phyloP scores from a whole-genome alignment of 345 rosid genomes.

The Salix suchowensis region DNA sequence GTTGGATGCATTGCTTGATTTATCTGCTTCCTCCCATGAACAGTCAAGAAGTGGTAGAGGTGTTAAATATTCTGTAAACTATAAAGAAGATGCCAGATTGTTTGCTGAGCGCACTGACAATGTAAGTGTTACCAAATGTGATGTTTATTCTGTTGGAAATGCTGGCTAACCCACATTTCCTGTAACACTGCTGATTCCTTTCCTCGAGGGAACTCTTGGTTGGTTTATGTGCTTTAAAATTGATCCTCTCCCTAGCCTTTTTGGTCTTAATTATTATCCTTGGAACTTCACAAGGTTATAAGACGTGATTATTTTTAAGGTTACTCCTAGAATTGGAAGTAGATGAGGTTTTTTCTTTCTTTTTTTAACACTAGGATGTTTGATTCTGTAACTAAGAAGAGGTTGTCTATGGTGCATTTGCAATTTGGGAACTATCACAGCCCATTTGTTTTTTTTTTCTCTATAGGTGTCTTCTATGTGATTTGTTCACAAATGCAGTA shows the following conservation, averaged over 20 bases:
- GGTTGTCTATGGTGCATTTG: background rate
- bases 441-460: too few relatives aligned
- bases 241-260: background rate
- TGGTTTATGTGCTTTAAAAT: background rate
- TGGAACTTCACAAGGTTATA: too few relatives aligned
- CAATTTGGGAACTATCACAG: too few relatives aligned
- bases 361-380: background rate
- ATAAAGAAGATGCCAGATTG: constrained; percentile 28
- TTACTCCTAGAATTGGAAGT: background rate
- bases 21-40: constrained; percentile 52
- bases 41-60: constrained; percentile 29
- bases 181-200: too few relatives aligned
- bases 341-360: background rate
- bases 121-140: constrained; percentile 45
- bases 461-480: too few relatives aligned
- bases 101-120: constrained; percentile 31
- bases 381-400: background rate
- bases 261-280: background rate
- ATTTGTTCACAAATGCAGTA: background rate
- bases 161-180: too few relatives aligned
- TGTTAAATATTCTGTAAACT: constrained; percentile 16
- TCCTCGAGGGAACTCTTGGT: too few relatives aligned
- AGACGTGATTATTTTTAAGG: background rate
- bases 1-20: constrained; percentile 60
- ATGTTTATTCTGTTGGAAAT: background rate